phyloP scores from a whole-genome alignment of 768 basidiomycete genomes.

The Naematelia encephala region DNA sequence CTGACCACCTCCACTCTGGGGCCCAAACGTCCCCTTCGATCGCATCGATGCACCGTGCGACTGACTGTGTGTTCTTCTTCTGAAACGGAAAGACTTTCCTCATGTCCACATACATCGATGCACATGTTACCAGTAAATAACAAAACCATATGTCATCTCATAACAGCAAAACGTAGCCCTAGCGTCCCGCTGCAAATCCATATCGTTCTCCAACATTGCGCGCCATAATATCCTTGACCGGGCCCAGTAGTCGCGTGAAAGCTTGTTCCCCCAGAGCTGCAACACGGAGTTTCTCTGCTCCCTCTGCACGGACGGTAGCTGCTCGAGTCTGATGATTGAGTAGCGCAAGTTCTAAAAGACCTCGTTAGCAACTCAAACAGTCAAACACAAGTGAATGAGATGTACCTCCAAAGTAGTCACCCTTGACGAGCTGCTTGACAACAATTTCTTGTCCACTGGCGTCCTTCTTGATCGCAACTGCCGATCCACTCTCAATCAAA shows the following conservation, averaged over 20 bases:
- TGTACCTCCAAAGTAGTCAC: slow-evolving; percentile 97
- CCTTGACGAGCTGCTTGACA: slow-evolving; percentile 75
- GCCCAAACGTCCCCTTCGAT: neutral
- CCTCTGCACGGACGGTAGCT: slow-evolving; percentile 85
- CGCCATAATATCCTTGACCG: slow-evolving; percentile 86
- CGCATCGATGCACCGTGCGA: neutral
- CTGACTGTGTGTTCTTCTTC: no score
- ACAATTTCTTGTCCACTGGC: slow-evolving; percentile 57
- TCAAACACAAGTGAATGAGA: neutral
- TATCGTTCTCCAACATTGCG: slow-evolving; percentile 70
- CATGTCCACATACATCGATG: neutral
- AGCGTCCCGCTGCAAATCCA: slow-evolving; percentile 37
- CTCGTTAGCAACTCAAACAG: slow-evolving; percentile 6
- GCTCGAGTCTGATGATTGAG: slow-evolving; percentile 85
- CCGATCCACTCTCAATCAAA: slow-evolving; percentile 92
- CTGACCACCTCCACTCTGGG: neutral
- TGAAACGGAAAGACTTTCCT: no score
- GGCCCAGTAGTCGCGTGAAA: slow-evolving; percentile 89
- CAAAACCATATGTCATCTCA: neutral
- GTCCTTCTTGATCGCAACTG: slow-evolving; percentile 70
- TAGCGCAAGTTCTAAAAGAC: slow-evolving; percentile 82
- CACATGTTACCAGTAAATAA: neutral
- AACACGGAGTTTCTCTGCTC: slow-evolving; percentile 71
- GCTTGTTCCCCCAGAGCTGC: slow-evolving; percentile 89
- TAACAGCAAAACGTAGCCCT: neutral